These are phyloP conservation scores for Trichoderma simmonsii DNA, from an alignment of 2,329 filamentous ascomycete genomes.

Conservation along the genomic window DNA sequence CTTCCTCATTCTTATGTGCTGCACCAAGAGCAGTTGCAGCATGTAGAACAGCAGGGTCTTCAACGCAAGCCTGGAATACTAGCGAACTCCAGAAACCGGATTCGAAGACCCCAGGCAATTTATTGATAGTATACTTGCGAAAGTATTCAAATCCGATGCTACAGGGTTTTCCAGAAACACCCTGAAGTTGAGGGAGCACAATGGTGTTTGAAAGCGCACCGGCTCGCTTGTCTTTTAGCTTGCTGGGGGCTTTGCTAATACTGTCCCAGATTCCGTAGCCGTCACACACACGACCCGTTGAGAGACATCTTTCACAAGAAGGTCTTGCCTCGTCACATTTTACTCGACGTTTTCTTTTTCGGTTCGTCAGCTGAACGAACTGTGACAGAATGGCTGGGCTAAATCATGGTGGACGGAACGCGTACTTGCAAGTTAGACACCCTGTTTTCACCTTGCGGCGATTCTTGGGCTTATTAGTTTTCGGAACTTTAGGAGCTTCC, in stretches of 20 bases:
- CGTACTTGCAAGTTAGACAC: constrained; percentile 33
- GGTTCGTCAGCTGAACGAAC: background rate
- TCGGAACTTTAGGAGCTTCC: background rate
- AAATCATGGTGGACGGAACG: background rate
- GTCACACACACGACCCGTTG: constrained; percentile 28
- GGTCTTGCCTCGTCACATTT: constrained; percentile 39
- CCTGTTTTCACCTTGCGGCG: constrained; percentile 26
- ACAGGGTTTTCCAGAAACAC: background rate
- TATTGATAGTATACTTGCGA: constrained; percentile 24
- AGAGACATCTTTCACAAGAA: constrained; percentile 17
- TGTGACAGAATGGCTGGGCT: background rate
- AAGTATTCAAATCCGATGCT: constrained; percentile 23
- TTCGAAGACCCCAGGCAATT: constrained; percentile 35
- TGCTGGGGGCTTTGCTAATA: background rate
- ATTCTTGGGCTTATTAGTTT: background rate
- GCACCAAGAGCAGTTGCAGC: constrained; percentile 40
- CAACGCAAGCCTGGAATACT: constrained; percentile 37
- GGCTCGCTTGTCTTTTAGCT: background rate
- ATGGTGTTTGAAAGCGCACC: background rate
- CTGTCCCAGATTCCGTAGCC: constrained; percentile 37
- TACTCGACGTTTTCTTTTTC: constrained; percentile 21
- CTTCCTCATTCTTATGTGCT: constrained; percentile 28
- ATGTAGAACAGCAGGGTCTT: constrained; percentile 40
- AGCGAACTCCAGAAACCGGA: constrained; percentile 39
- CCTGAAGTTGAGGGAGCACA: background rate